phyloP scores from a whole-genome alignment of 2,329 filamentous ascomycete species.

The Botrytis fabae region DNA sequence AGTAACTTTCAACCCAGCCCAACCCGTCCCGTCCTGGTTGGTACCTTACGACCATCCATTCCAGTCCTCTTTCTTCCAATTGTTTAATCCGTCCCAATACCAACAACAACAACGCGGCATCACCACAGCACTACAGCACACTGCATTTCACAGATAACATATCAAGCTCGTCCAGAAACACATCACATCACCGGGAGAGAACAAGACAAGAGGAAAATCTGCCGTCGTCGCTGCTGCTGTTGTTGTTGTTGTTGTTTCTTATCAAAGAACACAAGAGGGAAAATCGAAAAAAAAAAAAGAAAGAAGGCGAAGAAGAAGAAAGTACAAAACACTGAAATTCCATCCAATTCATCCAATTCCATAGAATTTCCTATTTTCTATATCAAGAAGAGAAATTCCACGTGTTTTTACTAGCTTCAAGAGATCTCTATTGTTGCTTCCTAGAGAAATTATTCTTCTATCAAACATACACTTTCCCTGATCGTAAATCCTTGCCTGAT shows the following conservation, averaged over 20 bases:
- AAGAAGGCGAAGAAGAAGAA: neutral
- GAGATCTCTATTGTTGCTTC: conserved; percentile 17
- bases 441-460: conserved; percentile 16
- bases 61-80: conserved; percentile 1
- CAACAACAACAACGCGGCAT: neutral
- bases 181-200: neutral
- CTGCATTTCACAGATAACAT: neutral
- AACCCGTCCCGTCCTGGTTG: neutral
- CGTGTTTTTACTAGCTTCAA: conserved; percentile 20
- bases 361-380: conserved; percentile 20
- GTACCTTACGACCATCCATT: neutral
- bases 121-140: neutral
- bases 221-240: neutral
- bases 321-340: conserved; percentile 12
- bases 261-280: conserved; percentile 4
- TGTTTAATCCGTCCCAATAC: neutral
- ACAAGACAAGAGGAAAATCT: conserved; percentile 15
- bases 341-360: conserved; percentile 9
- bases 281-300: neutral
- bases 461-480: conserved; percentile 21
- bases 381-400: conserved; percentile 15
- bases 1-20: neutral
- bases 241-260: neutral
- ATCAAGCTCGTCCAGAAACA: neutral
- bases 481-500: conserved; percentile 24